Conservation (phyloP, 139 green algal species). For the Zygnema circumcarinatum region DNA sequence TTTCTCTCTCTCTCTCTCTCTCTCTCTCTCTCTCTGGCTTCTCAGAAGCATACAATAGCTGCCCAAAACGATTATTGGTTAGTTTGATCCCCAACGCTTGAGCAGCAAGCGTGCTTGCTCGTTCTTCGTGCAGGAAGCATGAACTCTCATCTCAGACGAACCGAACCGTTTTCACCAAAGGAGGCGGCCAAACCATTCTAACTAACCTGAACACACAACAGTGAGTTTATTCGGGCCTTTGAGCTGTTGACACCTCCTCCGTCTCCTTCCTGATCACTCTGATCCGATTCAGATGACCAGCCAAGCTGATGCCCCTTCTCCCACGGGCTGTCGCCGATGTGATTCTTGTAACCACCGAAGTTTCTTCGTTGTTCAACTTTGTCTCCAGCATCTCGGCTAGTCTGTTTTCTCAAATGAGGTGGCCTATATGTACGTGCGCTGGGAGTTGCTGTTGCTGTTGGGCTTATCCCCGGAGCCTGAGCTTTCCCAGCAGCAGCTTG, state of each 20-base stretch:
- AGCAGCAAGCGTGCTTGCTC: too few species aligned
- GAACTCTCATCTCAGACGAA: too few species aligned
- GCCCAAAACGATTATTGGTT: too few species aligned
- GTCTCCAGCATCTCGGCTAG: neutral
- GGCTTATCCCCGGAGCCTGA: neutral
- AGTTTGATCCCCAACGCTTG: too few species aligned
- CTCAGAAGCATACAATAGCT: too few species aligned
- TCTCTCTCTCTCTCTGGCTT: too few species aligned
- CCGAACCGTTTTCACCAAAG: too few species aligned
- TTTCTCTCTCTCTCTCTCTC: too few species aligned
- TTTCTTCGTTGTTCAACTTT: neutral
- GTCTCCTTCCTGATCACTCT: neutral
- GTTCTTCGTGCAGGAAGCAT: too few species aligned
- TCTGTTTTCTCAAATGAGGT: neutral
- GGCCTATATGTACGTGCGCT: neutral
- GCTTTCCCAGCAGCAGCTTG: neutral
- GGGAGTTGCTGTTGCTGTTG: neutral
- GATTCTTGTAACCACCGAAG: neutral
- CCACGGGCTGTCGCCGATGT: neutral
- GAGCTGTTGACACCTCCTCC: neutral
- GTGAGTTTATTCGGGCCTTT: neutral
- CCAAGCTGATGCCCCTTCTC: neutral
- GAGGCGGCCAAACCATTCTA: too few species aligned
- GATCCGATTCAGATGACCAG: neutral
- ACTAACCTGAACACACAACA: neutral